These are phyloP conservation scores for Carex sylvatica DNA, from an alignment of 202 grass and related monocot species.

Conservation along the genomic window DNA sequence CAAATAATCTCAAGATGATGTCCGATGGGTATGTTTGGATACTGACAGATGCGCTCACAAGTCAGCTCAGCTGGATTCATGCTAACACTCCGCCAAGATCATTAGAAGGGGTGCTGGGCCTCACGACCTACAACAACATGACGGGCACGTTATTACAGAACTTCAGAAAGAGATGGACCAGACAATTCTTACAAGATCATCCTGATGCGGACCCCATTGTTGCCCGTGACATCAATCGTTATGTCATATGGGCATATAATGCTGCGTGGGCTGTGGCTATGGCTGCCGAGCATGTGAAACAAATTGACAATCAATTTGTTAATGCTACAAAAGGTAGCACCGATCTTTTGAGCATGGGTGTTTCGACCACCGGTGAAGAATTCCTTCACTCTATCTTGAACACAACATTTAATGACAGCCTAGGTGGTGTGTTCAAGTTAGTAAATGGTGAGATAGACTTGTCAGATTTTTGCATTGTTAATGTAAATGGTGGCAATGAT, in stretches of 20 bases:
- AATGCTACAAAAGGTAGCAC: slow-evolving; percentile 27
- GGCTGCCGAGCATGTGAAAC: slow-evolving; percentile 35
- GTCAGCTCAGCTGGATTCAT: slow-evolving; percentile 34
- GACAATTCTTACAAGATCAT: slow-evolving; percentile 43
- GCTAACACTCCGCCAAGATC: neutral
- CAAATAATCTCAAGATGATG: slow-evolving; percentile 40
- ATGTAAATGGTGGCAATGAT: slow-evolving; percentile 35
- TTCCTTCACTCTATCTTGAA: slow-evolving; percentile 31
- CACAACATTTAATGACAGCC: slow-evolving; percentile 34
- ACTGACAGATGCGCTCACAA: slow-evolving; percentile 49
- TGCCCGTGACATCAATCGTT: slow-evolving; percentile 28
- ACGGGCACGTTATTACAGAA: slow-evolving; percentile 21
- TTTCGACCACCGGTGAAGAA: slow-evolving; percentile 34
- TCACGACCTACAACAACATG: slow-evolving; percentile 28
- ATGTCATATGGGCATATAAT: slow-evolving; percentile 70
- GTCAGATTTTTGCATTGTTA: slow-evolving; percentile 42
- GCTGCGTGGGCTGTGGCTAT: slow-evolving; percentile 64
- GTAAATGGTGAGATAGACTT: slow-evolving; percentile 39
- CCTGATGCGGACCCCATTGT: neutral
- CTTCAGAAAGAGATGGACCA: slow-evolving; percentile 48
- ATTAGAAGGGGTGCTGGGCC: slow-evolving; percentile 51
- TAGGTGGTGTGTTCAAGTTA: slow-evolving; percentile 46
- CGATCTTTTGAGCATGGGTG: slow-evolving; percentile 47
- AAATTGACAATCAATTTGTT: slow-evolving; percentile 29
- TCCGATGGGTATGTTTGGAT: slow-evolving; percentile 57